These are phyloP conservation scores for Pseudonectria buxi DNA, from an alignment of 2,329 filamentous ascomycete genomes.

Conservation along the genomic window DNA sequence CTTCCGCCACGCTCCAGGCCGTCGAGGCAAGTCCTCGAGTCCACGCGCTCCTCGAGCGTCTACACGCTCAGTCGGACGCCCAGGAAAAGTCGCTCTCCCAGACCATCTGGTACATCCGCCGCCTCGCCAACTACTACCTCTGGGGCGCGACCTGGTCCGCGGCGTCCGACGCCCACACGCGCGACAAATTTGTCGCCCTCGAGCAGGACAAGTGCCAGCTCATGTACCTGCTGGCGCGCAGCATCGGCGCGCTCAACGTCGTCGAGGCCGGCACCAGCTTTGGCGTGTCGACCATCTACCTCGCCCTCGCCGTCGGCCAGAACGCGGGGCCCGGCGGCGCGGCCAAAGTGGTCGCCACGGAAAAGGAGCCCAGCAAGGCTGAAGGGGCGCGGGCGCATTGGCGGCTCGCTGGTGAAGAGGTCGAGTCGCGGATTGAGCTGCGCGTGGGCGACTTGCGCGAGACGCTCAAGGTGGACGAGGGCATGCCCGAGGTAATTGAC, in stretches of 20 bases:
- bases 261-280: conserved; percentile 58
- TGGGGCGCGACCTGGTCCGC: conserved; percentile 16
- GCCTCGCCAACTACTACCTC: conserved; percentile 17
- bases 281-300: conserved; percentile 57
- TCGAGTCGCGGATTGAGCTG: conserved; percentile 47
- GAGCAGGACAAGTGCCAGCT: conserved; percentile 52
- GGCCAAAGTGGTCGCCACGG: conserved; percentile 48
- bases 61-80: conserved; percentile 20
- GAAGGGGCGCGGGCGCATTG: conserved; percentile 46
- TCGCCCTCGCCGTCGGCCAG: conserved; percentile 50
- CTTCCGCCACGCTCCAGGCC: conserved; percentile 14
- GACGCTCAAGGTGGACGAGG: conserved; percentile 36
- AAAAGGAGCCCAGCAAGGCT: conserved; percentile 51
- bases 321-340: conserved; percentile 30
- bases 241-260: conserved; percentile 43
- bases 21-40: conserved; percentile 19
- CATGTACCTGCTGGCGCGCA: conserved; percentile 46
- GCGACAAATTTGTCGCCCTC: conserved; percentile 54
- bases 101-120: conserved; percentile 19
- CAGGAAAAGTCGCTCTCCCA: conserved; percentile 22
- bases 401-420: conserved; percentile 42
- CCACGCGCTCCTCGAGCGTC: conserved; percentile 17
- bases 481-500: conserved; percentile 42
- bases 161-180: conserved; percentile 33
- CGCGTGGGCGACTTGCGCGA: conserved; percentile 52